Evolutionary conservation across 148 eudicot species (phyloP), one percentile per base, ranked within the genome.

Genomic region (Vaccinium corymbosum): DNA sequence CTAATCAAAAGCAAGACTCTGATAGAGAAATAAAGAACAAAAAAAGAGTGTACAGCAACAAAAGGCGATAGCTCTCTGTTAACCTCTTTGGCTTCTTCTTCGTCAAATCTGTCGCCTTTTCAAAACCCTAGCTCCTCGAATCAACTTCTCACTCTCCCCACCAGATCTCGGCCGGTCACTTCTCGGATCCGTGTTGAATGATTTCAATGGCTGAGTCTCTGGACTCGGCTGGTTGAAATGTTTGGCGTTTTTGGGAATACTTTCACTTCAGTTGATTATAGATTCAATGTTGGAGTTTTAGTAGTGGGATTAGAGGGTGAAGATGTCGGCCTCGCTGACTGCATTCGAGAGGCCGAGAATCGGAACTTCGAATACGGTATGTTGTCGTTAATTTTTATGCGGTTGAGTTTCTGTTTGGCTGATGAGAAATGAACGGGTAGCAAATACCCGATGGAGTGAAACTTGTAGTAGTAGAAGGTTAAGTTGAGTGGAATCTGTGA

Each of bases 301-400:
- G 27, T 72, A 15, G 29, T 27, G 61, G 64, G 59, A 53, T 27
- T 77, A 20, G 22, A 84, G 89, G 85, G 86, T 77, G 76, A 73
- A 52, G 87, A 93, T 88, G 91, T 89, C 93, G 80, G 89, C 92
- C 82, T 77, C 94, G 38, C 83, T 89, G 83, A 85, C 92, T 5
- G 87, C 91, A 76, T 88, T 91, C 81, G 92, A 90, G 68, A 91
- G 95, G 32, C 91, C 93, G 13, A 86, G 92, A 80, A 79, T 87
- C 32, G 95, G 92, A 78, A 81, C 89, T 84, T 84, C 92, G 0
- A 93, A 89, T 82, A 90, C 92, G 90, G 93, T 90, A 85, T 76
- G 59, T 57, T 87, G 75, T 71, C 10, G 7, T 42, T 32, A 1
- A 8, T 81, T 80, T 66, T 80, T 57, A 16, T 66, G 14, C 56